Conservation (phyloP, 2,329 filamentous ascomycete genomes). For the Phialocephala sp. region DNA sequence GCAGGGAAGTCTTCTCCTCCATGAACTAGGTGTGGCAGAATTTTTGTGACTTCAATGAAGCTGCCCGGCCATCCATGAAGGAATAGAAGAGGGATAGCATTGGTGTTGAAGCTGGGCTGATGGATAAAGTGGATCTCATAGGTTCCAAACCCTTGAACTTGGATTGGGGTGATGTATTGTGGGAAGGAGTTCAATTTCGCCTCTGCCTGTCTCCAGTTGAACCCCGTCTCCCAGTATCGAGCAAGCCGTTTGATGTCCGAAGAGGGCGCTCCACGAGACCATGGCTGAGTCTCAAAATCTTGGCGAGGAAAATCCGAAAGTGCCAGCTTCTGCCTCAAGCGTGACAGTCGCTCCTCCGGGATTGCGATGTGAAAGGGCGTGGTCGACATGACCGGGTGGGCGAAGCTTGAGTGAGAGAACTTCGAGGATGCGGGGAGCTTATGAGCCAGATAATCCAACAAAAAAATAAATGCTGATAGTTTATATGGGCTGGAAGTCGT, state of each 20-base stretch:
- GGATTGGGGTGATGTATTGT: slow-evolving; percentile 59
- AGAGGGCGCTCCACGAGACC: slow-evolving; percentile 34
- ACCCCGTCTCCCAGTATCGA: slow-evolving; percentile 51
- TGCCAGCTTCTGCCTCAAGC: slow-evolving; percentile 44
- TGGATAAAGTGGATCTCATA: slow-evolving; percentile 69
- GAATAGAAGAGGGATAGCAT: slow-evolving; percentile 69
- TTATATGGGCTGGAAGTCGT: too few relatives aligned
- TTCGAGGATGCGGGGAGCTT: not conserved
- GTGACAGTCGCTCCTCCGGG: slow-evolving; percentile 42
- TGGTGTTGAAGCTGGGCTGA: slow-evolving; percentile 53
- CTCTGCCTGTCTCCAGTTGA: slow-evolving; percentile 67
- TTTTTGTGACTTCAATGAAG: slow-evolving; percentile 60
- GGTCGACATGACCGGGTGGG: not conserved
- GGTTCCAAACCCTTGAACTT: slow-evolving; percentile 60
- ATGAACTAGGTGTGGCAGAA: slow-evolving; percentile 9
- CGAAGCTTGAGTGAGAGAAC: not conserved
- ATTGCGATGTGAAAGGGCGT: slow-evolving; percentile 46
- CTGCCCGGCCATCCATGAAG: slow-evolving; percentile 73
- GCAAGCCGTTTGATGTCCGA: slow-evolving; percentile 42
- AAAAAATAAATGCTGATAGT: too few relatives aligned
- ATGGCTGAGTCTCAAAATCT: slow-evolving; percentile 30
- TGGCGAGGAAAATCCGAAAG: slow-evolving; percentile 41
- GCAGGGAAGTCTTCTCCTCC: slow-evolving; percentile 12
- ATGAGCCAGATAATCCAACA: too few relatives aligned
- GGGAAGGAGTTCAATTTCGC: slow-evolving; percentile 62